Evolutionary conservation across 1,139 yeast genomes (phyloP).

Genomic region (Debaryomyces nepalensis): DNA sequence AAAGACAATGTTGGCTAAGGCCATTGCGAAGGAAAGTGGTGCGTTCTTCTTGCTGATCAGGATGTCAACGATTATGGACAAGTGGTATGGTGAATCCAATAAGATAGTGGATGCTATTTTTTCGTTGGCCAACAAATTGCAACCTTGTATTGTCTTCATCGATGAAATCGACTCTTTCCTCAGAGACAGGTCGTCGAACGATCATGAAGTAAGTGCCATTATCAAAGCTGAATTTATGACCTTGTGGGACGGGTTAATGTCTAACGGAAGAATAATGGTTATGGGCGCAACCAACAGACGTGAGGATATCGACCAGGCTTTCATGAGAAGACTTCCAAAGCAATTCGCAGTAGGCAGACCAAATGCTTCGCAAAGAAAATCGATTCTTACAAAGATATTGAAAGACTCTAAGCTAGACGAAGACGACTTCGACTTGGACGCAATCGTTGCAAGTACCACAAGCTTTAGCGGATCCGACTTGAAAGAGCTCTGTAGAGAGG

Average conservation of each 20-base stretch:
- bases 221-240: constrained; percentile 98
- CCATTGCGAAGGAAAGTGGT: constrained; percentile 88
- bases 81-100: constrained; percentile 97
- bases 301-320: constrained; percentile 89
- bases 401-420: constrained; percentile 65
- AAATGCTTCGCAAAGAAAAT: constrained; percentile 63
- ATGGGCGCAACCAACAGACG: constrained; percentile 96
- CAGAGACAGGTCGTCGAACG: constrained; percentile 81
- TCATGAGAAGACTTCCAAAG: constrained; percentile 91
- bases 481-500: constrained; percentile 89
- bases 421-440: constrained; percentile 60
- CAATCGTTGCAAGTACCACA: constrained; percentile 64
- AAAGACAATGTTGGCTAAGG: constrained; percentile 96
- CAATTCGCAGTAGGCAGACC: constrained; percentile 84
- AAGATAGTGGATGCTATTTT: constrained; percentile 93
- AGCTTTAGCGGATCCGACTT: constrained; percentile 92
- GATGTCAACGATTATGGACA: constrained; percentile 95
- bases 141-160: constrained; percentile 93
- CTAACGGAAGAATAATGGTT: constrained; percentile 79
- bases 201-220: constrained; percentile 96
- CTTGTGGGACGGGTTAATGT: constrained; percentile 90
- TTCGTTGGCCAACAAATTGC: constrained; percentile 84
- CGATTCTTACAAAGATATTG: constrained; percentile 70
- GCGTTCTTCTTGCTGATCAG: constrained; percentile 91
- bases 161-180: constrained; percentile 96